phyloP scores from a whole-genome alignment of 305 asterid species.

The Plantago coronopus region DNA sequence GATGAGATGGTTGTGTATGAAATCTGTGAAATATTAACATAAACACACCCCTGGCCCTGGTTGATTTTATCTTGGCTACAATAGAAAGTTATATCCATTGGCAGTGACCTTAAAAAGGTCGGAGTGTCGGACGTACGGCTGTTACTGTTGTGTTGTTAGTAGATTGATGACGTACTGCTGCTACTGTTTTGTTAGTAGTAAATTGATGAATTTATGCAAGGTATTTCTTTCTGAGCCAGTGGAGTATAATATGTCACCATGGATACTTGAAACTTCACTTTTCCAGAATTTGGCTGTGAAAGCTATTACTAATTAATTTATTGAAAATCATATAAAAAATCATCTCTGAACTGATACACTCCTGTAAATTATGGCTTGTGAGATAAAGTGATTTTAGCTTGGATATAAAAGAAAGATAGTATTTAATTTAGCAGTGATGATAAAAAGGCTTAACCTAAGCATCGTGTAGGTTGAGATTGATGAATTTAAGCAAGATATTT shows the following conservation, averaged over 20 bases:
- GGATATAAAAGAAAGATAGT: background rate
- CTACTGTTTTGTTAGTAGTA: slow-evolving; percentile 76
- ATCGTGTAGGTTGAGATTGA: slow-evolving; percentile 82
- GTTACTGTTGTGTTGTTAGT: slow-evolving; percentile 63
- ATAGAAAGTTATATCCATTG: slow-evolving; percentile 26
- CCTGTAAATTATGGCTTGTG: background rate
- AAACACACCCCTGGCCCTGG: too few relatives aligned
- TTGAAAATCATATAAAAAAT: too few relatives aligned
- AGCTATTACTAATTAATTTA: background rate
- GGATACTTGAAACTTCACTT: background rate
- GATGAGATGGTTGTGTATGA: background rate
- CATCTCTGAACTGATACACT: too few relatives aligned
- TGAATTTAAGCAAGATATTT: slow-evolving; percentile 43
- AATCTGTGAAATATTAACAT: background rate
- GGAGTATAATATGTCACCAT: slow-evolving; percentile 15
- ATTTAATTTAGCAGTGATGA: too few relatives aligned
- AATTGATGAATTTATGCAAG: slow-evolving; percentile 51
- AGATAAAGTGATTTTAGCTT: background rate
- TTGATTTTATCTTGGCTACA: background rate
- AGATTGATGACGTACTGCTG: too few relatives aligned
- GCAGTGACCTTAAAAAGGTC: slow-evolving; percentile 79
- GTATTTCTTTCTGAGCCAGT: slow-evolving; percentile 64
- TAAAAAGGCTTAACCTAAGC: too few relatives aligned
- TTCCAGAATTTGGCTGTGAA: background rate
- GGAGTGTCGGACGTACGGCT: slow-evolving; percentile 96